Evolutionary conservation across 805 yeast genomes (phyloP).

Genomic region (Sugiyamaella qingdaonensis): DNA sequence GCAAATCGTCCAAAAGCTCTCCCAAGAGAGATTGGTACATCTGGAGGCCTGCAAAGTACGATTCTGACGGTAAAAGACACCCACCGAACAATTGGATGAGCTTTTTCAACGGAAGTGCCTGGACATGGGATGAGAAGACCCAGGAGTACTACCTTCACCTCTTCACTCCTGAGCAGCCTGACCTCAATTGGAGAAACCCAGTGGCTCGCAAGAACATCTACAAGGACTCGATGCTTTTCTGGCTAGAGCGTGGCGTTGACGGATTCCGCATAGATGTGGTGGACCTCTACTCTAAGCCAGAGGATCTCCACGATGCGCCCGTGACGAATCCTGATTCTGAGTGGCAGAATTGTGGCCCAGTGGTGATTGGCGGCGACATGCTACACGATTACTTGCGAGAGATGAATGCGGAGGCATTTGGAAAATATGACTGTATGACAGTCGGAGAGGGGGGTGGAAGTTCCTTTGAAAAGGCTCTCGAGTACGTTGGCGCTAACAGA

Average conservation of each 20-base stretch:
- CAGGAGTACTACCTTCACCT: conserved; percentile 52
- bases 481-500: conserved; percentile 32
- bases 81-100: conserved; percentile 59
- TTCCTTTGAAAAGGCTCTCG: conserved; percentile 28
- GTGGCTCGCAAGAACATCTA: conserved; percentile 34
- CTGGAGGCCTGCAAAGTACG: conserved; percentile 50
- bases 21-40: conserved; percentile 60
- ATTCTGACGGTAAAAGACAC: conserved; percentile 43
- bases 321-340: conserved; percentile 37
- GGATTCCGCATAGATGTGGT: conserved; percentile 58
- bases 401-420: conserved; percentile 38
- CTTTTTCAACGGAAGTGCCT: conserved; percentile 50
- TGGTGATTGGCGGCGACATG: conserved; percentile 46
- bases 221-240: conserved; percentile 46
- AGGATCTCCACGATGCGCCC: conserved; percentile 44
- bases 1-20: conserved; percentile 46
- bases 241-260: conserved; percentile 52
- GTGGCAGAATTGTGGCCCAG: conserved; percentile 37
- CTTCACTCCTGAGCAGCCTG: conserved; percentile 54
- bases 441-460: conserved; percentile 42
- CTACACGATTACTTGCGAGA: conserved; percentile 56
- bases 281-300: conserved; percentile 49
- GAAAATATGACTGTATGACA: conserved; percentile 49
- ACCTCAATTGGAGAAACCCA: conserved; percentile 56
- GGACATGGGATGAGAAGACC: conserved; percentile 52